Conservation (phyloP, 2,329 filamentous ascomycete genomes). For the Teratosphaeria viscida region DNA sequence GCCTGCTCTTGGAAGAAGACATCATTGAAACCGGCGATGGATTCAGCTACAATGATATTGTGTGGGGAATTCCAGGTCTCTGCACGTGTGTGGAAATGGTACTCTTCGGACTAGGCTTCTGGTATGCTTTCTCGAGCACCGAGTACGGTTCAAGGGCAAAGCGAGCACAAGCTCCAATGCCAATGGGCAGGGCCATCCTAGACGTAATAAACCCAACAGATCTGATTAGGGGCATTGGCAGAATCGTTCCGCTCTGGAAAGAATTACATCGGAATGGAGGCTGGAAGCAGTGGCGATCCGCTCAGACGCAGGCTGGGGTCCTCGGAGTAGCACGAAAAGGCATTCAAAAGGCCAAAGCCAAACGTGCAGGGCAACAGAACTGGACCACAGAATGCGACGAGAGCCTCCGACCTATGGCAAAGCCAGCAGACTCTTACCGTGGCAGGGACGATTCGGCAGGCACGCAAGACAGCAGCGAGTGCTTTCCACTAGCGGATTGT, state of each 20-base stretch:
- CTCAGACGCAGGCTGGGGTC: background rate
- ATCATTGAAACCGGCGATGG: constrained; percentile 12
- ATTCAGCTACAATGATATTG: constrained; percentile 16
- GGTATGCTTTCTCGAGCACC: constrained; percentile 17
- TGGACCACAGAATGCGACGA: background rate
- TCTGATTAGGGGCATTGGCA: constrained; percentile 6
- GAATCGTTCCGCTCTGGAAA: constrained; percentile 2
- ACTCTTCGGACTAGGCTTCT: constrained; percentile 16
- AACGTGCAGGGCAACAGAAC: background rate
- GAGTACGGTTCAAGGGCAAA: constrained; percentile 11
- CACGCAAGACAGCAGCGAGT: background rate
- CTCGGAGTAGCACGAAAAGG: background rate
- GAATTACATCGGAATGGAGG: constrained; percentile 4
- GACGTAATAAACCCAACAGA: constrained; percentile 8
- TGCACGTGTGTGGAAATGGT: constrained; percentile 18
- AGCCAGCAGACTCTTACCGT: background rate
- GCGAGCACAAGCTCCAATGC: constrained; percentile 5
- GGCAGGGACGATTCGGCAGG: background rate
- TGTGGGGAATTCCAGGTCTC: constrained; percentile 16
- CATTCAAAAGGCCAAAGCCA: background rate
- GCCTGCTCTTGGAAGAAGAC: constrained; percentile 14
- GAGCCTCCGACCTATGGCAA: background rate
- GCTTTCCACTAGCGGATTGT: background rate
- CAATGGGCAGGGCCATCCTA: constrained; percentile 7
- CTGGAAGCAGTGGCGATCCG: constrained; percentile 3